Evolutionary conservation across 805 yeast genomes (phyloP).

Genomic region (Starmerella apis): DNA sequence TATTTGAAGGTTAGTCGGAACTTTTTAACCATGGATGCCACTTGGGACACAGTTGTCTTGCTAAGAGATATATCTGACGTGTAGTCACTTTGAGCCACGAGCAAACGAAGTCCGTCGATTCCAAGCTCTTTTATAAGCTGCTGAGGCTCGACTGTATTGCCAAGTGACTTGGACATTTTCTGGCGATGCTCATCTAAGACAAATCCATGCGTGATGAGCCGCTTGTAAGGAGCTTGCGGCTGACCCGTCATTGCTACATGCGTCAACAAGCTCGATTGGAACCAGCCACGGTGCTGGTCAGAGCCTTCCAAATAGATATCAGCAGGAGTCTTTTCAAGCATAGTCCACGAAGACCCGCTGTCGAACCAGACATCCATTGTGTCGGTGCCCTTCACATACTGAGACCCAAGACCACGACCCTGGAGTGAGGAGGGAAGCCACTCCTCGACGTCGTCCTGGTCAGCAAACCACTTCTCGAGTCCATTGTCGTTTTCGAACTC

Average conservation of each 20-base stretch:
- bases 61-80: conserved; percentile 71
- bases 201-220: conserved; percentile 86
- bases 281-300: conserved; percentile 99
- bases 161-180: conserved; percentile 90
- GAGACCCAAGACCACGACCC: conserved; percentile 35
- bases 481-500: conserved; percentile 43
- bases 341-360: conserved; percentile 86
- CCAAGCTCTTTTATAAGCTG: conserved; percentile 61
- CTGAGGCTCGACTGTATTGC: conserved; percentile 65
- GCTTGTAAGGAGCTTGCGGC: conserved; percentile 52
- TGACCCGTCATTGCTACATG: conserved; percentile 44
- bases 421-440: conserved; percentile 58
- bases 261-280: conserved; percentile 82
- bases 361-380: conserved; percentile 99
- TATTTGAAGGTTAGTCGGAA: conserved; percentile 71
- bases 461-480: conserved; percentile 52
- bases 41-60: conserved; percentile 58
- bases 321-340: conserved; percentile 35
- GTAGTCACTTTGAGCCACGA: conserved; percentile 85
- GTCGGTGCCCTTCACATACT: conserved; percentile 60
- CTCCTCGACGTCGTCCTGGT: conserved; percentile 40
- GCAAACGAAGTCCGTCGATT: conserved; percentile 77
- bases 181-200: conserved; percentile 73
- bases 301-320: conserved; percentile 91
- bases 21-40: conserved; percentile 71